These are phyloP conservation scores for Fusarium chaquense DNA, from an alignment of 2,329 filamentous ascomycete species.

Conservation along the genomic window DNA sequence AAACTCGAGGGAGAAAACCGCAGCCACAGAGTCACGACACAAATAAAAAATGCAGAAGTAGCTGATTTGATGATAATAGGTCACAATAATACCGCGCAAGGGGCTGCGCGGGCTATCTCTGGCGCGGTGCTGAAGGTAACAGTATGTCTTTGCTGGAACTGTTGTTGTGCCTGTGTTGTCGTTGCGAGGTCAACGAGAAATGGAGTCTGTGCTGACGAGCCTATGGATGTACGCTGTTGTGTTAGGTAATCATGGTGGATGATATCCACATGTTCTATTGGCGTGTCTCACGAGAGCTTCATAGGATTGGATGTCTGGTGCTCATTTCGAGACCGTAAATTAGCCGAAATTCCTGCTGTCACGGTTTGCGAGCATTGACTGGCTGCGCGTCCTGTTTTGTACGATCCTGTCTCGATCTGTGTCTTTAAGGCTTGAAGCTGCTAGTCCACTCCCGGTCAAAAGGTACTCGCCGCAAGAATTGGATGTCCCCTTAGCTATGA, in stretches of 20 bases:
- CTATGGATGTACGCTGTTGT: constrained; percentile 21
- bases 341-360: constrained; percentile 45
- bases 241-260: constrained; percentile 40
- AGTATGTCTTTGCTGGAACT: constrained; percentile 46
- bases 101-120: constrained; percentile 33
- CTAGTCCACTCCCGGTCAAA: constrained; percentile 30
- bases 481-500: constrained; percentile 21
- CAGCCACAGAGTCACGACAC: constrained; percentile 28
- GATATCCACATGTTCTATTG: constrained; percentile 30
- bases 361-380: constrained; percentile 32
- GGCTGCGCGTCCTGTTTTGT: constrained; percentile 22
- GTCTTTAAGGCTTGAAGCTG: constrained; percentile 32
- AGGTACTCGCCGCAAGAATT: constrained; percentile 11
- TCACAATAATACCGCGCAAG: constrained; percentile 30
- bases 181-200: constrained; percentile 59
- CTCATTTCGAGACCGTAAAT: constrained; percentile 36
- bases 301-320: constrained; percentile 9
- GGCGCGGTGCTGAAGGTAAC: constrained; percentile 49
- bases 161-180: constrained; percentile 59
- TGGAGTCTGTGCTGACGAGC: constrained; percentile 35
- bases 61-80: constrained; percentile 12
- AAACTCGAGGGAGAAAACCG: constrained; percentile 24
- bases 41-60: constrained; percentile 21
- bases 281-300: constrained; percentile 21
- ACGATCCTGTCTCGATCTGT: constrained; percentile 37